A percentile compares a stretch with the other conserved stretches of the same genome.
Evolutionary conservation across 495 filamentous ascomycete species (phyloP).

Genomic region (Penicillium flavigenum): DNA sequence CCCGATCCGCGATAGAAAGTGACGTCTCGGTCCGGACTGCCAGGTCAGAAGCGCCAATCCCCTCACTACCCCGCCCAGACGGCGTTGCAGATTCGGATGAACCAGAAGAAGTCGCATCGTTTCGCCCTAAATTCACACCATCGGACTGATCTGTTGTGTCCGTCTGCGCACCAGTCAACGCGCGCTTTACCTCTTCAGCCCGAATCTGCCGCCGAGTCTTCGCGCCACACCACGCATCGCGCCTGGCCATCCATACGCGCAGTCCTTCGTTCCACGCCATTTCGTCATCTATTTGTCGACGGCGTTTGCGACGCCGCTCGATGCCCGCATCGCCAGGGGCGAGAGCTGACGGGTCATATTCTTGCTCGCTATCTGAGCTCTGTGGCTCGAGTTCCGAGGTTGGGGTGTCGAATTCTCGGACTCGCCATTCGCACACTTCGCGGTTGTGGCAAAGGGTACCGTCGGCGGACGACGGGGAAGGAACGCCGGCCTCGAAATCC

Average conservation of each 20-base stretch:
- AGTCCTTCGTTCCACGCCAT: conserved; percentile 82
- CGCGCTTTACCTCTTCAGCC: conserved; percentile 19
- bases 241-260: conserved; percentile 66
- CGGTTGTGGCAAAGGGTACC: conserved; percentile 28
- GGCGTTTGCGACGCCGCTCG: conserved; percentile 58
- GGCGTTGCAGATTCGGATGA: conserved; percentile 7
- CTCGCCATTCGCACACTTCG: conserved; percentile 43
- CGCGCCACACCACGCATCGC: conserved; percentile 89
- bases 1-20: conserved; percentile 28
- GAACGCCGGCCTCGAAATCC: conserved; percentile 31
- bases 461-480: conserved; percentile 27
- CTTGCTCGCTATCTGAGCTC: conserved; percentile 27
- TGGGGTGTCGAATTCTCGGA: conserved; percentile 44
- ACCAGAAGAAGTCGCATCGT: conserved; percentile 11
- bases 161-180: conserved; percentile 1
- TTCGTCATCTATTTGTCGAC: conserved; percentile 65
- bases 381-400: conserved; percentile 45
- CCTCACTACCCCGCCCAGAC: conserved; percentile 4
- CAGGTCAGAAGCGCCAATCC: conserved; percentile 33
- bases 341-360: conserved; percentile 10
- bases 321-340: conserved; percentile 26
- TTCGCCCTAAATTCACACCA: conserved; percentile 10
- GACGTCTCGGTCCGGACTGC: conserved; percentile 31
- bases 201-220: conserved; percentile 35
- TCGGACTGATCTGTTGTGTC: conserved; percentile 7